These are phyloP conservation scores for Nymphaea colorata DNA, from an alignment of 164 flowering plant species.

Conservation along the genomic window DNA sequence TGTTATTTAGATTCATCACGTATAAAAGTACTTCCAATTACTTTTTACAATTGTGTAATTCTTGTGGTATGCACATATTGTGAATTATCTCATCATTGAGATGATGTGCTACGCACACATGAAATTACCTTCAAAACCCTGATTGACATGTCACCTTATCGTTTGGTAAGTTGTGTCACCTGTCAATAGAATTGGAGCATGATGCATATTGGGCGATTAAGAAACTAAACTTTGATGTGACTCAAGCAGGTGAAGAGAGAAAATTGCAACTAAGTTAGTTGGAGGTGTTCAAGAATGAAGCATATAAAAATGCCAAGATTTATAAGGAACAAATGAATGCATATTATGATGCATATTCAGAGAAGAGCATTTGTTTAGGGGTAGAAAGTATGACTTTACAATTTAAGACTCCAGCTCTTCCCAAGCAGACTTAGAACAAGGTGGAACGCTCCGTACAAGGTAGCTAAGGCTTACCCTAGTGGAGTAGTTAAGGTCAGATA, in stretches of 20 bases:
- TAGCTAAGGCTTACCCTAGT: neutral
- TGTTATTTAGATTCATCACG: too few species aligned
- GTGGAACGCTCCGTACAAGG: conserved; percentile 2
- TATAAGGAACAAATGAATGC: conserved; percentile 6
- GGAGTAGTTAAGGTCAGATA: neutral
- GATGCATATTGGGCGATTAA: conserved; percentile 6
- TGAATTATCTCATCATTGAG: neutral
- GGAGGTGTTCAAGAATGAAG: conserved; percentile 1
- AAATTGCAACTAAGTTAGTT: conserved; percentile 6
- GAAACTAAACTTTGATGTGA: neutral
- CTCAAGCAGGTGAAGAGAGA: neutral
- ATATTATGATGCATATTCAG: conserved; percentile 3
- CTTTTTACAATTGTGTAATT: neutral
- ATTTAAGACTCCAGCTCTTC: neutral
- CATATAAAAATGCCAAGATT: conserved; percentile 6
- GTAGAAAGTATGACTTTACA: neutral
- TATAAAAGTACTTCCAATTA: too few species aligned
- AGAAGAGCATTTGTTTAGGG: neutral
- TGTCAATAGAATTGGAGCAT: conserved; percentile 10
- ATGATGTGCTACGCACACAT: neutral
- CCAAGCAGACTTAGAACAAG: conserved; percentile 1
- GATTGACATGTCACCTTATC: conserved; percentile 5
- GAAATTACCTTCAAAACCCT: conserved; percentile 5
- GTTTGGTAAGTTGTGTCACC: conserved; percentile 8
- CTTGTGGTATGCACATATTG: neutral